Evolutionary conservation across 495 filamentous ascomycete species (phyloP).

Genomic region (Penicillium goetzii): DNA sequence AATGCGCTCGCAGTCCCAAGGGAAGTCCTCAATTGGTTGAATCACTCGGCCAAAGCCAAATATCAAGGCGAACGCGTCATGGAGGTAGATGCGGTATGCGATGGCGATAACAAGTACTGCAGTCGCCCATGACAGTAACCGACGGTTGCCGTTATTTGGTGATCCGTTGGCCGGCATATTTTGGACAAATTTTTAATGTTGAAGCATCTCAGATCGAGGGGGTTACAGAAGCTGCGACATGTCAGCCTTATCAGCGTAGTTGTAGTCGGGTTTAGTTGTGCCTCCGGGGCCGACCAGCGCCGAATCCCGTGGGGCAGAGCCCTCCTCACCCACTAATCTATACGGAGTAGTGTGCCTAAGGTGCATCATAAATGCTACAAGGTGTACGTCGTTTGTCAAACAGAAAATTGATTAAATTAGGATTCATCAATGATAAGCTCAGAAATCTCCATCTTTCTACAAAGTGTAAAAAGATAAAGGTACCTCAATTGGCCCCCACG

Average conservation of each 20-base stretch:
- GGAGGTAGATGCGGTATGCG: slow-evolving; percentile 5
- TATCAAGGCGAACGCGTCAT: not conserved
- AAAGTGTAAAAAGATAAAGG: not conserved
- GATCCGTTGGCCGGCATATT: not conserved
- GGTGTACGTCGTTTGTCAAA: not conserved
- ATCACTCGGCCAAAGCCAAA: slow-evolving; percentile 33
- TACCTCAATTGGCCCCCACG: not conserved
- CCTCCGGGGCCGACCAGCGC: not conserved
- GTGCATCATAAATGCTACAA: no score
- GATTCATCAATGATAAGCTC: not conserved
- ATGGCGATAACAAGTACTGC: not conserved
- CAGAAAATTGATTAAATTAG: not conserved
- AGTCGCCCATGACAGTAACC: not conserved
- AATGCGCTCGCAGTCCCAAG: slow-evolving; percentile 35
- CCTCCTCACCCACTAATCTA: not conserved
- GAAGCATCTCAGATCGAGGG: not conserved
- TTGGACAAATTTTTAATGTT: not conserved
- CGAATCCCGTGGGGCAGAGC: not conserved
- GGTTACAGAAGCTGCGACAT: not conserved
- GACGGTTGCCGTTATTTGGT: not conserved
- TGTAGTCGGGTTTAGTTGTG: not conserved
- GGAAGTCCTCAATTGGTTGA: slow-evolving; percentile 36
- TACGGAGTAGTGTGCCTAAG: not conserved
- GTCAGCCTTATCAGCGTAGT: not conserved
- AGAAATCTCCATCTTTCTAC: not conserved